phyloP scores from a whole-genome alignment of 768 basidiomycete genomes.

The Pisolithus tinctorius region DNA sequence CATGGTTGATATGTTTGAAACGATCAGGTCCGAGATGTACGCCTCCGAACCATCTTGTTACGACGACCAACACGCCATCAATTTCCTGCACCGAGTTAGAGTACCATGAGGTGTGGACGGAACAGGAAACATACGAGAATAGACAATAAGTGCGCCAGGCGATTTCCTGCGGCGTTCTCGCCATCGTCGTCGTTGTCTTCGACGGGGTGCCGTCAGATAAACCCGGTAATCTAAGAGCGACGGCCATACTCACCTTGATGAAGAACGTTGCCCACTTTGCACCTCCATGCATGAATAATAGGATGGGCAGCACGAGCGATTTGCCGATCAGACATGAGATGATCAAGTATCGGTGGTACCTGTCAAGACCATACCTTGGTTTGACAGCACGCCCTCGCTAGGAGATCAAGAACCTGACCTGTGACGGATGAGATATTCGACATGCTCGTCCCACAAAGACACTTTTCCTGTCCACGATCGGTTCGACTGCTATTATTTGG shows the following conservation, averaged over 20 bases:
- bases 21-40: slow-evolving; percentile 84
- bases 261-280: slow-evolving; percentile 55
- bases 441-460: slow-evolving; percentile 84
- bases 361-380: slow-evolving; percentile 20
- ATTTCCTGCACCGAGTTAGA: slow-evolving; percentile 47
- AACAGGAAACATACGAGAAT: slow-evolving; percentile 52
- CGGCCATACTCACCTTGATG: slow-evolving; percentile 58
- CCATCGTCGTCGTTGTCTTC: slow-evolving; percentile 93
- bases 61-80: slow-evolving; percentile 80
- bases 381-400: slow-evolving; percentile 7
- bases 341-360: slow-evolving; percentile 62
- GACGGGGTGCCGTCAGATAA: slow-evolving; percentile 1
- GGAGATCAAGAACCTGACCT: slow-evolving; percentile 41
- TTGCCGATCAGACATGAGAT: slow-evolving; percentile 64
- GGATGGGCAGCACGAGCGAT: slow-evolving; percentile 75
- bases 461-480: slow-evolving; percentile 83
- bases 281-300: slow-evolving; percentile 78
- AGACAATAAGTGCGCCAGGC: slow-evolving; percentile 85
- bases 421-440: slow-evolving; percentile 65
- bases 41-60: slow-evolving; percentile 92
- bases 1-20: slow-evolving; percentile 93
- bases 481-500: slow-evolving; percentile 64
- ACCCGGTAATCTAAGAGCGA: neutral
- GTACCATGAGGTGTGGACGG: neutral
- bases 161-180: slow-evolving; percentile 86